These are phyloP conservation scores for Fomitopsis schrenkii DNA, from an alignment of 1,284 basidiomycete species.

Conservation along the genomic window DNA sequence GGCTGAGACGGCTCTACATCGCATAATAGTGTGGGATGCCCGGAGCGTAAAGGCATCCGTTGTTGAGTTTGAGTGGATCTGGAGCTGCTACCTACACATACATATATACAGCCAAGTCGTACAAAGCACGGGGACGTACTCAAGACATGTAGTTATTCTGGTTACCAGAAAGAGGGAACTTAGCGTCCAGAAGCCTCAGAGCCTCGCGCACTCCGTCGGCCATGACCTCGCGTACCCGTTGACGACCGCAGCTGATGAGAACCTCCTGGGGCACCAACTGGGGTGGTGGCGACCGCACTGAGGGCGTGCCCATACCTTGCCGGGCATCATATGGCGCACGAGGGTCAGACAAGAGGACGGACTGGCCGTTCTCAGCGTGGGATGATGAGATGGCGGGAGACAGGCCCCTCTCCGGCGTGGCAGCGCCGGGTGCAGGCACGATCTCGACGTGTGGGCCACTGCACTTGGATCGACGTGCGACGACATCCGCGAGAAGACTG, in stretches of 20 bases:
- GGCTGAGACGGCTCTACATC: too few species aligned
- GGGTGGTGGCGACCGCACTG: slow-evolving; percentile 44
- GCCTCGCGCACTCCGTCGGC: slow-evolving; percentile 77
- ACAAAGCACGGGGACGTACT: background rate
- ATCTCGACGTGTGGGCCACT: slow-evolving; percentile 68
- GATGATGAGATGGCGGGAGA: slow-evolving; percentile 26
- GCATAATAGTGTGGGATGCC: too few species aligned
- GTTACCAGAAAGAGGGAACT: slow-evolving; percentile 36
- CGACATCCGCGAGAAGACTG: slow-evolving; percentile 81
- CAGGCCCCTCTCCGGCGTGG: slow-evolving; percentile 39
- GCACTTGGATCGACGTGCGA: slow-evolving; percentile 78
- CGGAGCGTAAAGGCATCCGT: too few species aligned
- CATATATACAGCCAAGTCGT: background rate
- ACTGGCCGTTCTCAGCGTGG: slow-evolving; percentile 14
- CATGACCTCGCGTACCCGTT: slow-evolving; percentile 66
- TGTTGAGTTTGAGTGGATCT: too few species aligned
- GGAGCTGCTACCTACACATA: background rate
- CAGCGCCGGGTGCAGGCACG: slow-evolving; percentile 50
- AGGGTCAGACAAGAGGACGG: slow-evolving; percentile 46
- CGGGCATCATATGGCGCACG: slow-evolving; percentile 48
- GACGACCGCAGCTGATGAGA: slow-evolving; percentile 52
- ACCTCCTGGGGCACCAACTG: slow-evolving; percentile 56
- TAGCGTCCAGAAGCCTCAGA: slow-evolving; percentile 71
- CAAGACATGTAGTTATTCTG: background rate
- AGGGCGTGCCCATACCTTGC: slow-evolving; percentile 33